Base-by-base conservation (phyloP, 345 rosid genomes). In the Hibiscus trionum region DNA sequence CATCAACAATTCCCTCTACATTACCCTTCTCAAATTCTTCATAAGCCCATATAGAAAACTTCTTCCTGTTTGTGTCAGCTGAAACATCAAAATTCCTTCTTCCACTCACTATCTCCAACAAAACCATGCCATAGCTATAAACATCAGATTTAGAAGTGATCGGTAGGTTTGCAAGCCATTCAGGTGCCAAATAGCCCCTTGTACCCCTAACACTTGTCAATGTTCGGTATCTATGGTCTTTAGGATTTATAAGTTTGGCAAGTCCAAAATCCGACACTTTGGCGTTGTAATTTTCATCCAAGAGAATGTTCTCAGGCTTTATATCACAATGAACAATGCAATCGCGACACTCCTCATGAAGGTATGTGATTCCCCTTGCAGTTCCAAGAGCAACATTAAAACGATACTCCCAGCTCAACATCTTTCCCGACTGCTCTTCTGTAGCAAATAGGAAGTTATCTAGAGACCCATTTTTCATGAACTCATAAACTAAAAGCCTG, bases 101-200 rank as follows among this genome's bases (percentile, higher is more conserved):
- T 55, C 58, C 58, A 55, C 58, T 55, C 58, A 55, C 58, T 55
- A 55, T 55, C 58, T 55, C 58, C 58, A 55, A 55, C 58, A 55
- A 55, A 55, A 55, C 58, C 58, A 55, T 55, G 9, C 58, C 58
- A 17, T 55, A 55, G 26, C 58, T 55, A 55, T 55, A 55, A 55
- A 55, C 58, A 55, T 55, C 58, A 17, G 58, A 55, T 55, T 55
- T 55, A 55, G 58, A 55, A 55, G 58, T 55, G 19, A 55, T 55
- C 10, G 58, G 58, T 17, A 55, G 58, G 58, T 55, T 55, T 6
- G 58, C 58, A 55, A 55, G 58, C 58, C 58, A 55, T 55, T 55
- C 58, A 55, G 58, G 58, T 1, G 58, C 58, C 58, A 55, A 55
- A 55, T 55, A 55, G 26, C 58, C 58, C 58, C 58, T 17, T 17